phyloP scores from a whole-genome alignment of 495 filamentous ascomycete genomes.

The Aspergillus sclerotioniger region DNA sequence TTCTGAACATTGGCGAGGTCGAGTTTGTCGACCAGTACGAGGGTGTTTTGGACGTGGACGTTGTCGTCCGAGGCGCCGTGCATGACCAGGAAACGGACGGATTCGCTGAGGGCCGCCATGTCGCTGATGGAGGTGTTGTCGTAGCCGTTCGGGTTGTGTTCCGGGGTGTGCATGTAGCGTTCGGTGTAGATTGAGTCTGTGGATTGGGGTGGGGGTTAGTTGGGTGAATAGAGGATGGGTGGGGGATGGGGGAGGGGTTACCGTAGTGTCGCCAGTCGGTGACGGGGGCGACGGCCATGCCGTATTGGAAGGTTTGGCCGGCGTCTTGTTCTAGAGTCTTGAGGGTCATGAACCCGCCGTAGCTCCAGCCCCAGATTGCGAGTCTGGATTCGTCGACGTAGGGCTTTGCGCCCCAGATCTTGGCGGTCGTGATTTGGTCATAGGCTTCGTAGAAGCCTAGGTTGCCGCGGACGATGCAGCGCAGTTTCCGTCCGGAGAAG shows the following conservation, averaged over 20 bases:
- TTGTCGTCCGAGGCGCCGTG: slow-evolving; percentile 95
- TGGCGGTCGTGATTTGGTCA: slow-evolving; percentile 89
- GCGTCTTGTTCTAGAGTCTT: slow-evolving; percentile 92
- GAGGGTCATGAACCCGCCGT: slow-evolving; percentile 94
- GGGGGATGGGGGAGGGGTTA: slow-evolving; percentile 22
- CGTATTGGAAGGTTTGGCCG: slow-evolving; percentile 87
- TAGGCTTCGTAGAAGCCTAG: slow-evolving; percentile 81
- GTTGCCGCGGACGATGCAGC: slow-evolving; percentile 77
- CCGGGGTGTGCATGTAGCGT: slow-evolving; percentile 90
- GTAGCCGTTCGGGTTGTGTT: slow-evolving; percentile 77
- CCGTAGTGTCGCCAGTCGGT: slow-evolving; percentile 95
- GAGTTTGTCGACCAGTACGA: slow-evolving; percentile 81
- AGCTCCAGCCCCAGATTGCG: slow-evolving; percentile 98
- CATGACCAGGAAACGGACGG: slow-evolving; percentile 87
- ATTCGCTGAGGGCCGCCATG: slow-evolving; percentile 63
- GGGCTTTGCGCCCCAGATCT: slow-evolving; percentile 75
- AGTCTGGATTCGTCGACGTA: slow-evolving; percentile 82
- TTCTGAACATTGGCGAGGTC: slow-evolving; percentile 85
- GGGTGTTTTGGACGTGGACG: slow-evolving; percentile 90
- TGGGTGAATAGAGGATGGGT: neutral
- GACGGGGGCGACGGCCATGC: slow-evolving; percentile 96
- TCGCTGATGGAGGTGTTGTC: slow-evolving; percentile 70
- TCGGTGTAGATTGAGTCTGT: slow-evolving; percentile 92
- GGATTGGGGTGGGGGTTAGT: slow-evolving; percentile 1
- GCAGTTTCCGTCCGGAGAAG: slow-evolving; percentile 79